Evolutionary conservation across 305 asterid genomes (phyloP).

Genomic region (Solanum aculeatissimum): DNA sequence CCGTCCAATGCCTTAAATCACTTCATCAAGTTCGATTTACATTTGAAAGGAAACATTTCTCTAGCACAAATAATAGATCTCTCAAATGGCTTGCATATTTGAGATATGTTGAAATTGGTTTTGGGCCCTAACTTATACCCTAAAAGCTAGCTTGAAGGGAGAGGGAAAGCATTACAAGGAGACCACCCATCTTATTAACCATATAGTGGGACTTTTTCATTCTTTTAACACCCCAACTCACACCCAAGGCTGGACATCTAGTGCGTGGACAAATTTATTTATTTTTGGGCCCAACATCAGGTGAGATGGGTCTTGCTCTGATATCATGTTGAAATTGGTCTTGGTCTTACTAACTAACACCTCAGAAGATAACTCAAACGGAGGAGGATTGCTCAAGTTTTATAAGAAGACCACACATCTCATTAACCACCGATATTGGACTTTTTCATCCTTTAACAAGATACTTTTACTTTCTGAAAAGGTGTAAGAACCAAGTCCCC

Average conservation of each 20-base stretch:
- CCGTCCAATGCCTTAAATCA: not conserved
- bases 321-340: not conserved
- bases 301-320: not conserved
- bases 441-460: not conserved
- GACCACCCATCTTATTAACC: not conserved
- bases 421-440: not conserved
- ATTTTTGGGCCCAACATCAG: not conserved
- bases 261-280: not conserved
- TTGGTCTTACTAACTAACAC: not conserved
- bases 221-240: not conserved
- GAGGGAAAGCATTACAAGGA: not conserved
- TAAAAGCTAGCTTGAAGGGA: not conserved
- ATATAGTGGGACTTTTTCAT: not conserved
- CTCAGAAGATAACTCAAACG: not conserved
- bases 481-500: not conserved
- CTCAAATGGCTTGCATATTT: not conserved
- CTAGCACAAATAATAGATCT: not conserved
- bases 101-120: not conserved
- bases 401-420: not conserved
- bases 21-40: not conserved
- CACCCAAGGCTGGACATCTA: not conserved
- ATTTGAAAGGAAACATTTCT: not conserved
- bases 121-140: not conserved
- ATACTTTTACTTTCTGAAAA: not conserved
- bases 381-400: not conserved